Base-by-base conservation (phyloP, 1,284 basidiomycete species). In the Fomitopsis schrenkii region DNA sequence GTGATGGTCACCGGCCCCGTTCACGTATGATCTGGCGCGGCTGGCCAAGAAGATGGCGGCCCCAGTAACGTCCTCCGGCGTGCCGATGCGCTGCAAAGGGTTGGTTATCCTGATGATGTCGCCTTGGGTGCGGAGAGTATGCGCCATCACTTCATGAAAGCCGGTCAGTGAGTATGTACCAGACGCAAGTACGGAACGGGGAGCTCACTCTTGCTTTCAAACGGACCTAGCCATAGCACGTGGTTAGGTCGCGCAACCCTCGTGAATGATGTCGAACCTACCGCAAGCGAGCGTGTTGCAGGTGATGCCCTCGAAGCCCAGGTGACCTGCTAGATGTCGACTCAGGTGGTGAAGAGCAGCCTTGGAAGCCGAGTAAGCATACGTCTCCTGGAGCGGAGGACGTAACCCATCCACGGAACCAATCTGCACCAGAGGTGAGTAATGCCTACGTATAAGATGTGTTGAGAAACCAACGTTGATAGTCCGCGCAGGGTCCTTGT, bases 281-380 rank as follows among this genome's bases (percentile, higher is more conserved):
- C 85, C 88, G 61, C 86, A 86, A 2, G 88, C 87, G 62, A 91
- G 83, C 5, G 85, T 84, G 70, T 91, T 91, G 70, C 85, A 84
- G 17, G 83, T 82, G 65, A 91, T 84, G 2, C 83, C 80, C 61
- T 87, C 84, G 57, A 72, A 75, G 0, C 87, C 87, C 10, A 90
- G 78, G 14, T 84, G 75, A 17, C 80, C 80, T 0, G 84, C 88
- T 30, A 91, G 76, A 65, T 87, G 82, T 22, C 83, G 77, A 60
- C 86, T 87, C 50, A 90, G 75, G 59, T 88, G 87, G 68, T 85
- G 83, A 59, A 85, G 73, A 1, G 77, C 84, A 5, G 84, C 83
- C 70, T 91, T 91, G 33, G 84, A 85, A 1, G 86, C 81, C 30
- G 85, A 82, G 70, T 91, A 91, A 1, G 87, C 86, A 66, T 86